Conservation (phyloP, 1,284 basidiomycete genomes). For the Clitocybe nebularis region DNA sequence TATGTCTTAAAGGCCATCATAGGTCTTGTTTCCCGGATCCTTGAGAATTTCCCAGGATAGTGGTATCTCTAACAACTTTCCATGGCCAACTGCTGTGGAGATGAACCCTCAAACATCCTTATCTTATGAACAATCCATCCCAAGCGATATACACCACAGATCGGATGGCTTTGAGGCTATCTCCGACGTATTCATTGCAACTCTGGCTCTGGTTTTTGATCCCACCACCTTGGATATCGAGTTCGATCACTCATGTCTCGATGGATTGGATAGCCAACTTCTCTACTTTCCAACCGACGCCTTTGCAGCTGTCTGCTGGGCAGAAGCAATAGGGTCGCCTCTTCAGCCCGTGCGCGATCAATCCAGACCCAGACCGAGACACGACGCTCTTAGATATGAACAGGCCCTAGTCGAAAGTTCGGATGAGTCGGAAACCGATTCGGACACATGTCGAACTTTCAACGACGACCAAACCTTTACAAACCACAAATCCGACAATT, state of each 20-base stretch:
- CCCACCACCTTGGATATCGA: constrained; percentile 30
- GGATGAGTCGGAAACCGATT: constrained; percentile 25
- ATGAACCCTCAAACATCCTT: neutral
- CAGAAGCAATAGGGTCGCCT: too few relatives aligned
- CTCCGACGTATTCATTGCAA: neutral
- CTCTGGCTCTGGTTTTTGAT: constrained; percentile 22
- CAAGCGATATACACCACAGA: constrained; percentile 14
- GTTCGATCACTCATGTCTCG: constrained; percentile 33
- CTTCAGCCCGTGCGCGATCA: constrained; percentile 10
- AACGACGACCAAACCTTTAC: constrained; percentile 18
- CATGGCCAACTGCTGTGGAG: constrained; percentile 14
- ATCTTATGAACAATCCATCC: constrained; percentile 11
- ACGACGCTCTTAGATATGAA: constrained; percentile 4
- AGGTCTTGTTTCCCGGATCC: too few relatives aligned
- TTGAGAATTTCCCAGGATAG: constrained; percentile 14
- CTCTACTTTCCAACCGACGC: constrained; percentile 30
- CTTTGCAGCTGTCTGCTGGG: constrained; percentile 33
- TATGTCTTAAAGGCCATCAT: too few relatives aligned
- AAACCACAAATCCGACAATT: constrained; percentile 3
- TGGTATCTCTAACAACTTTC: constrained; percentile 12
- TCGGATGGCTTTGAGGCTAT: constrained; percentile 11
- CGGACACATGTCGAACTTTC: constrained; percentile 23
- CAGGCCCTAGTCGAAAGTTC: constrained; percentile 13
- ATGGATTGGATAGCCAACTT: constrained; percentile 35
- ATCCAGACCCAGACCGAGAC: constrained; percentile 4